Evolutionary conservation across 2,329 filamentous ascomycete species (phyloP).

Genomic region (Pezicula radicicola): DNA sequence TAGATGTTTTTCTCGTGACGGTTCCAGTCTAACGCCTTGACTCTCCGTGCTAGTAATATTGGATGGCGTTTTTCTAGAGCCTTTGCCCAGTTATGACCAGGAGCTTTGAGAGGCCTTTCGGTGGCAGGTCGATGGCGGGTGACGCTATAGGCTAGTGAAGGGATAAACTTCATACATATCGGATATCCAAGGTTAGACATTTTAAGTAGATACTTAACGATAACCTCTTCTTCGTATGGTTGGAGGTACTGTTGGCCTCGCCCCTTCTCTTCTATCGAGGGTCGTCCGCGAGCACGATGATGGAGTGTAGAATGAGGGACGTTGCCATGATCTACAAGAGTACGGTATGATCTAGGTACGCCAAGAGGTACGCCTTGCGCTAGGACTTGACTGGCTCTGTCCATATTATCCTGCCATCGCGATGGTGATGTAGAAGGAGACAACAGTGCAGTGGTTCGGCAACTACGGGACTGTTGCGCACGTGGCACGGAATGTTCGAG

Average conservation of each 20-base stretch:
- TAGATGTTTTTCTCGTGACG: no score
- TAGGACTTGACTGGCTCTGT: background rate
- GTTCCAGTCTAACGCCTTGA: no score
- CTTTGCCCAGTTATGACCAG: no score
- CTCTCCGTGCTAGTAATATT: no score
- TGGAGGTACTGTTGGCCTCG: background rate
- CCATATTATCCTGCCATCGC: background rate
- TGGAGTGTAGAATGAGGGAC: background rate
- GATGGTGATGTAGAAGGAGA: background rate
- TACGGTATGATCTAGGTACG: background rate
- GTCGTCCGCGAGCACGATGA: background rate
- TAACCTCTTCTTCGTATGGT: background rate
- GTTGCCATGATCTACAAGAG: background rate
- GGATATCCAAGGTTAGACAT: conserved; percentile 13
- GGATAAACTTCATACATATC: conserved; percentile 7
- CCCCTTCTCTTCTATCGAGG: background rate
- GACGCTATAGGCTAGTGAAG: conserved; percentile 6
- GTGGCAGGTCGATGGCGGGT: conserved; percentile 7
- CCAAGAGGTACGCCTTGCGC: background rate
- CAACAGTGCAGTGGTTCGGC: background rate
- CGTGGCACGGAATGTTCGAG: background rate
- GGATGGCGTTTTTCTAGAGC: no score
- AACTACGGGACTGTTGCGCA: no score
- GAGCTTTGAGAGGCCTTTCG: conserved; percentile 1
- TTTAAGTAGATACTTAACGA: conserved; percentile 7